Conservation (phyloP, 306 rosid genomes). For the Dryas octopetala region DNA sequence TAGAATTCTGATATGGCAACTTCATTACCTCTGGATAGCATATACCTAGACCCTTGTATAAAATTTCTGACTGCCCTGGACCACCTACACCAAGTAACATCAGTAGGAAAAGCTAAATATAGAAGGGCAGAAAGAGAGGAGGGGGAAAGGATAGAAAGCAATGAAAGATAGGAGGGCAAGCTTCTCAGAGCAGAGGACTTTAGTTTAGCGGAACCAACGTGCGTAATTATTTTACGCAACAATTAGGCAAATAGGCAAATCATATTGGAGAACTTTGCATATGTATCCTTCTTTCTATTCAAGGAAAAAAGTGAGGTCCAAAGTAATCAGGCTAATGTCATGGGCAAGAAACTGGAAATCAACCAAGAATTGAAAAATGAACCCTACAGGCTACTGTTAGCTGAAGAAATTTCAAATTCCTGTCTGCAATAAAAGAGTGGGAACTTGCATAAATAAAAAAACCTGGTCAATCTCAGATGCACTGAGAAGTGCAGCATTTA, state of each 20-base stretch:
- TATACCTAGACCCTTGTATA: no score
- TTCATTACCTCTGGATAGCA: background rate
- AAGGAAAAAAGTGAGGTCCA: background rate
- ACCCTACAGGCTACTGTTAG: background rate
- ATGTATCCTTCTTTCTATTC: background rate
- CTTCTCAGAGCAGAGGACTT: background rate
- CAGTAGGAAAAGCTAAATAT: background rate
- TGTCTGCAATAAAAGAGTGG: slow-evolving; percentile 25
- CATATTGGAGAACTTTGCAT: background rate
- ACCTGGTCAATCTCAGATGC: background rate
- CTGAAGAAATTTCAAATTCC: slow-evolving; percentile 14
- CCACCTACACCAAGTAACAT: background rate
- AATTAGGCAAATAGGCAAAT: background rate
- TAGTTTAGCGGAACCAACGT: background rate
- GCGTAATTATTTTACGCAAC: background rate
- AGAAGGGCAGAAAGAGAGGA: background rate
- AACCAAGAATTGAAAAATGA: background rate
- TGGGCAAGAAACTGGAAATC: background rate
- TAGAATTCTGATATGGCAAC: background rate
- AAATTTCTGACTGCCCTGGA: background rate
- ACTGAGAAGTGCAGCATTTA: background rate
- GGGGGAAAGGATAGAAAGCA: background rate
- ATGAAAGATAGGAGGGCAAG: background rate
- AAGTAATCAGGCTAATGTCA: background rate
- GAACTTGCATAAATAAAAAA: background rate